Conservation (phyloP, 257 asterid genomes). For the Plantago major region DNA sequence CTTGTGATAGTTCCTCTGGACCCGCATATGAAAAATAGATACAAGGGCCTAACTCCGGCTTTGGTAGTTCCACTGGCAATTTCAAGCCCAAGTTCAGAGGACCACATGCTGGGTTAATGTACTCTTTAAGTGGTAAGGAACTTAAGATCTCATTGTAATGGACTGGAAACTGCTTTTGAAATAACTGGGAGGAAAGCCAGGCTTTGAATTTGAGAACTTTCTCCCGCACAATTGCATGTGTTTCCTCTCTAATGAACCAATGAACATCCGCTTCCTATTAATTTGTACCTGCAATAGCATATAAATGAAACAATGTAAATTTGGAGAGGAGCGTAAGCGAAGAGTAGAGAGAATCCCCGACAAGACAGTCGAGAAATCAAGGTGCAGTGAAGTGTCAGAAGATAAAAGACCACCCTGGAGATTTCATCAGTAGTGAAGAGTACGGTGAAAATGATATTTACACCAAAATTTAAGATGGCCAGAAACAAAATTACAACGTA, state of each 20-base stretch:
- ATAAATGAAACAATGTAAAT: constrained; percentile 5
- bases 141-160: constrained; percentile 67
- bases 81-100: constrained; percentile 70
- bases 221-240: constrained; percentile 60
- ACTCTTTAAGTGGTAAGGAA: constrained; percentile 82
- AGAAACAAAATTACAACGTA: too few species aligned
- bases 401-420: constrained; percentile 6
- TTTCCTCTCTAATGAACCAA: constrained; percentile 76
- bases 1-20: constrained; percentile 59
- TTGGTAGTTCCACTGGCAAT: constrained; percentile 56
- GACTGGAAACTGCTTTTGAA: constrained; percentile 71
- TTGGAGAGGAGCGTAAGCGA: too few species aligned
- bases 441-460: constrained; percentile 6
- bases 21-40: constrained; percentile 75
- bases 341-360: too few species aligned
- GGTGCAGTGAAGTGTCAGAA: constrained; percentile 4
- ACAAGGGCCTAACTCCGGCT: constrained; percentile 79
- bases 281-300: constrained; percentile 68
- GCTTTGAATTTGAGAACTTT: constrained; percentile 66
- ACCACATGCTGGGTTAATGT: constrained; percentile 73
- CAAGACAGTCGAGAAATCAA: too few species aligned
- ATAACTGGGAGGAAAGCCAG: constrained; percentile 74
- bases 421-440: constrained; percentile 5
- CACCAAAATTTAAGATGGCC: not conserved
- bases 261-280: constrained; percentile 55